Base-by-base conservation (phyloP, 2,329 filamentous ascomycete species). In the Aspergillus sp. region DNA sequence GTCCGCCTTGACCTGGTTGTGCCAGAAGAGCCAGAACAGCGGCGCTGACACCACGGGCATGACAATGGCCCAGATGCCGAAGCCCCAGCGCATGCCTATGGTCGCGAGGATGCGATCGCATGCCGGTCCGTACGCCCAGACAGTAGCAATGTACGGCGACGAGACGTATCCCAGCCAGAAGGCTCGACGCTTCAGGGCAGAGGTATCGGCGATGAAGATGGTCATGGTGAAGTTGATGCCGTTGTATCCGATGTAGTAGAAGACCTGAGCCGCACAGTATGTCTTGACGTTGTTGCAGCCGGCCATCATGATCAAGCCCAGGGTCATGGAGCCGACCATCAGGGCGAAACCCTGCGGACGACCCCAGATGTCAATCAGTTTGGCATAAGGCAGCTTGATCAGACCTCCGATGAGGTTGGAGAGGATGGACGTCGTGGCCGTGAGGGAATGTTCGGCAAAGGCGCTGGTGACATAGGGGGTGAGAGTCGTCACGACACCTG, bases 121-220 rank as follows among this genome's bases (percentile, higher is more conserved):
- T 7, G 49, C 49, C 68, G 56, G 84, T 80, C 1, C 73, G 67
- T 19, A 78, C 78, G 33, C 83, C 76, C 44, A 73, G 71, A 0
- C 86, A 0, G 81, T 80, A 14, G 82, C 84, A 60, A 81, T 78
- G 54, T 87, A 84, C 1, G 85, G 84, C 0, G 83, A 83, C 17
- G 70, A 74, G 26, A 79, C 75, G 53, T 84, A 79, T 0, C 81
- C 83, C 50, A 82, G 79, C 57, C 82, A 80, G 51, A 87, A 76
- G 16, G 79, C 79, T 61, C 84, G 76, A 58, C 85, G 84, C 40
- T 76, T 76, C 38, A 87, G 72, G 3, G 76, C 75, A 0, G 84
- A 82, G 0, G 82, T 85, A 61, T 87, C 85, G 20, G 84, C 82
- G 49, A 84, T 77, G 62, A 87, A 82, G 47, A 87, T 76, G 46